Percentiles rank a stretch among this genome's conserved stretches.
phyloP scores from a whole-genome alignment of 2,329 filamentous ascomycete species.

The Talaromyces verruculosus region DNA sequence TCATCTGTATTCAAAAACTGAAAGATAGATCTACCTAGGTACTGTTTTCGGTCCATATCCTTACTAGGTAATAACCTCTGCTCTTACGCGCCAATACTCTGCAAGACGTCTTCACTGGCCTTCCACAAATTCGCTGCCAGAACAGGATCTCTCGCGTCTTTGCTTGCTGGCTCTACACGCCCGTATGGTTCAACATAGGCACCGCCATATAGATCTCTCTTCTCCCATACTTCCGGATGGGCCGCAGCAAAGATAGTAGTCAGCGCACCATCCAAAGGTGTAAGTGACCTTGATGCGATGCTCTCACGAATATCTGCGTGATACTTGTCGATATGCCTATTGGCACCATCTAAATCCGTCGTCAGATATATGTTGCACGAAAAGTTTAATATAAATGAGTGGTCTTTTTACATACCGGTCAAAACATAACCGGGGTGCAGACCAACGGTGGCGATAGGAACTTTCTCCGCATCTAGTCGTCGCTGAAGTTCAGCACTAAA shows the following conservation, averaged over 20 bases:
- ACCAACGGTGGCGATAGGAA: conserved; percentile 11
- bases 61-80: not conserved
- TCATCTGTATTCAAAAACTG: not conserved
- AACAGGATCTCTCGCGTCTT: conserved; percentile 15
- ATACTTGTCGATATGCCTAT: conserved; percentile 14
- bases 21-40: not conserved
- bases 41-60: not conserved
- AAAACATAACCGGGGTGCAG: conserved; percentile 16
- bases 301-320: conserved; percentile 10
- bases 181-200: conserved; percentile 18
- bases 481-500: conserved; percentile 21
- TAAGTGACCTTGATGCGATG: conserved; percentile 6
- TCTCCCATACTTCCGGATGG: conserved; percentile 16
- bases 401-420: conserved; percentile 11
- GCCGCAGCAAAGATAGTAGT: conserved; percentile 16
- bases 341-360: conserved; percentile 5
- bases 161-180: conserved; percentile 9
- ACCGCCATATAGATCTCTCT: conserved; percentile 13
- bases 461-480: conserved; percentile 11
- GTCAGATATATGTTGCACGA: not conserved
- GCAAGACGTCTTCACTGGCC: conserved; percentile 13
- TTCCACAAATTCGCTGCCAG: conserved; percentile 14
- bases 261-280: conserved; percentile 13
- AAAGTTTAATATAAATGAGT: not conserved
- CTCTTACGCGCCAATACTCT: conserved; percentile 6